Conservation (phyloP, 306 rosid species). For the Prinsepia uniflora region DNA sequence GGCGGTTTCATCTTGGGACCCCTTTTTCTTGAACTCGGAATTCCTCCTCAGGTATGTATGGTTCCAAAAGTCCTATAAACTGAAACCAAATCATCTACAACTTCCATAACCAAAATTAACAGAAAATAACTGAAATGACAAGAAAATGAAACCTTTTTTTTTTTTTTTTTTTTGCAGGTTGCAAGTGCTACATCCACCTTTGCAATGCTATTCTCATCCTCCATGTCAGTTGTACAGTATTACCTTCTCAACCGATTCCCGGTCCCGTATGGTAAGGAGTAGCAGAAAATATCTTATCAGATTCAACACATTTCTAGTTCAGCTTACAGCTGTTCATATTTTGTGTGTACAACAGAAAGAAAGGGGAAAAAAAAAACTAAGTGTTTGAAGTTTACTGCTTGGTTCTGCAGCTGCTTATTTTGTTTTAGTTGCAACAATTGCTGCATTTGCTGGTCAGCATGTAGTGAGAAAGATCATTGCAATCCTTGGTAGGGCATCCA, state of each 20-base stretch:
- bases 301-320: background rate
- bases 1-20: conserved; percentile 87
- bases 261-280: conserved; percentile 57
- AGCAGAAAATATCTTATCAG: background rate
- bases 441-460: conserved; percentile 75
- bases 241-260: conserved; percentile 68
- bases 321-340: background rate
- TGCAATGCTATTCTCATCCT: conserved; percentile 68
- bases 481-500: conserved; percentile 67
- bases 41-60: conserved; percentile 78
- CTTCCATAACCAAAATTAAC: background rate
- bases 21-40: conserved; percentile 72
- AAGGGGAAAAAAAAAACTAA: background rate
- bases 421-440: conserved; percentile 55
- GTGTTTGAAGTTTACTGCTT: conserved; percentile 5
- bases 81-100: background rate
- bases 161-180: conserved; percentile 34
- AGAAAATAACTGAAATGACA: background rate
- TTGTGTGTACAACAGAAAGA: background rate
- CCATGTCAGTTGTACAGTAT: conserved; percentile 78
- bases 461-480: conserved; percentile 65
- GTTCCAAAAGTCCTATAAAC: background rate
- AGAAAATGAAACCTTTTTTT: background rate
- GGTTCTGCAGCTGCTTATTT: conserved; percentile 59
- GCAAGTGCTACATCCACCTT: conserved; percentile 84